Base-by-base conservation (phyloP, 176 grass and related monocot genomes). In the Ensete ventricosum region DNA sequence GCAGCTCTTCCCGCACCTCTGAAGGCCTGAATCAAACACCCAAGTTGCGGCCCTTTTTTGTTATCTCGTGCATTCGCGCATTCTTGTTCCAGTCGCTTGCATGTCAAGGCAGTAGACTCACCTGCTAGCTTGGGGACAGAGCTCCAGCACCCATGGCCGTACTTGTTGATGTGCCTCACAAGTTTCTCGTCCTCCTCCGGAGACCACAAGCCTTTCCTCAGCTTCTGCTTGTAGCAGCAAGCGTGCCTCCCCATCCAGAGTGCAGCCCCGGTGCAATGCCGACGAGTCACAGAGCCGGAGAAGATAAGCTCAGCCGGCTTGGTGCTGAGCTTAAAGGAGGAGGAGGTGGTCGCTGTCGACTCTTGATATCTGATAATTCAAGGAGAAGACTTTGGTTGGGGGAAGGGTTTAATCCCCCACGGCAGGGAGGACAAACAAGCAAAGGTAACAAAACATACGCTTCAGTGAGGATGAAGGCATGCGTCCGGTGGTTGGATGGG, bases 1-100 rank as follows among this genome's bases (percentile, higher is more conserved):
- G 67, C 67, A 70, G 48, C 67, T 70, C 67, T 70, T 70, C 43
- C 67, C 67, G 67, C 67, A 70, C 17, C 67, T 50, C 67, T 70
- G 67, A 25, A 70, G 48, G 19, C 67, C 64, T 67, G 10, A 26
- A 67, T 34, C 14, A 11, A 22, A 1, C 26, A 9, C 26, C 1
- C 10, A 22, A 9, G 9, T 23, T 5, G 11, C 64, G 21, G 24
- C 64, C 24, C 26, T 25, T 24, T 26, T 27, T 64, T 25, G 8
- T 20, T 16, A 43, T 43, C 4, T 43, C 34, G 34, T 43, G 4
- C 34, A 43, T 4, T 43, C 34, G 4, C 34, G 6, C 34, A 43
- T 43, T 43, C 34, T 43, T 43, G 0, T 43, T 43, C 34, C 34
- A 43, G 4, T 43, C 1, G 12, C 9, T 6, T 8, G 19, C 17